A percentile compares a stretch with the other conserved stretches of the same genome.
phyloP scores from a whole-genome alignment of 352 stramenopile species.

The Globisporangium rhizosaccharum region DNA sequence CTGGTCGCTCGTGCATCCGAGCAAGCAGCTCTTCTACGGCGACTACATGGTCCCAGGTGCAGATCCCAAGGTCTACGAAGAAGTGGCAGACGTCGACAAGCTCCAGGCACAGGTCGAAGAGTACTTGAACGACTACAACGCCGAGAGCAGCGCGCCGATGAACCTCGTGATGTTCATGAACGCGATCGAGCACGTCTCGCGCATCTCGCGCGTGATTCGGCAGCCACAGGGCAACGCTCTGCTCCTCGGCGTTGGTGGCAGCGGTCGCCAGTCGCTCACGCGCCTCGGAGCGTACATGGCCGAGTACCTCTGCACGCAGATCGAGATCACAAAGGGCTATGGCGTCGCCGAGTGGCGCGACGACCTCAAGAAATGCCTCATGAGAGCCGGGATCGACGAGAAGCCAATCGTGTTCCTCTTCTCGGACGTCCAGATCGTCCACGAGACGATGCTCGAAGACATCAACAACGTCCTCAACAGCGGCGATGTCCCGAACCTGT shows the following conservation, averaged over 20 bases:
- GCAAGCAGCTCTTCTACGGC: slow-evolving; percentile 75
- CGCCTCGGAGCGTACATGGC: slow-evolving; percentile 91
- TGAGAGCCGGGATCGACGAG: slow-evolving; percentile 91
- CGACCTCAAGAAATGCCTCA: slow-evolving; percentile 89
- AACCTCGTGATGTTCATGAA: slow-evolving; percentile 89
- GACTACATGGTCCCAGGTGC: slow-evolving; percentile 92
- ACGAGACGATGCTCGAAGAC: slow-evolving; percentile 95
- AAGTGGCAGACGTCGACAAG: slow-evolving; percentile 85
- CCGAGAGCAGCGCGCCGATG: slow-evolving; percentile 82
- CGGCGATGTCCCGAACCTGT: slow-evolving; percentile 93
- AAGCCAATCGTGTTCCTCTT: slow-evolving; percentile 93
- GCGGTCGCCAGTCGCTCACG: slow-evolving; percentile 88
- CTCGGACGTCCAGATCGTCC: slow-evolving; percentile 92
- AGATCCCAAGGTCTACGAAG: slow-evolving; percentile 89
- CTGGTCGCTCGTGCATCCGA: slow-evolving; percentile 65
- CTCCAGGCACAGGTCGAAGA: slow-evolving; percentile 77
- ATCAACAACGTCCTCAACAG: slow-evolving; percentile 96
- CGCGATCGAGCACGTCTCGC: slow-evolving; percentile 84
- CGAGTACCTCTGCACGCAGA: slow-evolving; percentile 89
- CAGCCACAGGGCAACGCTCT: slow-evolving; percentile 88
- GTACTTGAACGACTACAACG: slow-evolving; percentile 87
- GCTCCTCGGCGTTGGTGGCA: slow-evolving; percentile 91
- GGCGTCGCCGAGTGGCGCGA: slow-evolving; percentile 91
- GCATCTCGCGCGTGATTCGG: slow-evolving; percentile 75
- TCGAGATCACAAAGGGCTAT: slow-evolving; percentile 95